Base-by-base conservation (phyloP, 116 monocot genomes). In the Dioscorea cayenensis region DNA sequence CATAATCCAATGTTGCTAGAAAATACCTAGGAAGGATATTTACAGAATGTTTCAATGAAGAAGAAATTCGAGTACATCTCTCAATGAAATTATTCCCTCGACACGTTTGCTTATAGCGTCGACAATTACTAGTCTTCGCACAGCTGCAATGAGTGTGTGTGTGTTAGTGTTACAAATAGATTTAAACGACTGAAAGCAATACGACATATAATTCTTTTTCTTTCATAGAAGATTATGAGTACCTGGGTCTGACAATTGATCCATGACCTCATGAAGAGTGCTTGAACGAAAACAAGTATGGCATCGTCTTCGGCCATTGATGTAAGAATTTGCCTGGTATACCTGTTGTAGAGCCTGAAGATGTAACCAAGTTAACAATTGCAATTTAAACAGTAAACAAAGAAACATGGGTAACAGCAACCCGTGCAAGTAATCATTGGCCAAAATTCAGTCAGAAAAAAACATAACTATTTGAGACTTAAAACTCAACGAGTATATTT, bases 231-330 rank as follows among this genome's bases (percentile, higher is more conserved):
- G 55, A 55, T 16, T 32, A 32, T 32, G 32, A n/a, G 55, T 70
- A 77, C 82, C 82, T 82, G 82, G 73, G 60, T 73, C 21, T 10
- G 73, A 73, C 18, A 82, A 66, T 66, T 51, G 64, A 66, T 70
- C 55, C 65, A 82, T 65, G 49, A 82, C 65, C 25, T 82, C 82
- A 29, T 16, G 60, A 62, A 82, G 59, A 18, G 63, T 52, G 65
- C 36, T 77, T 55, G 77, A 65, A 19, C 58, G 69, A 27, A 66
- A 69, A 64, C 82, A 82, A 27, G 82, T 77, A 36, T 23, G 49
- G 49, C 82, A 77, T 36, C 43, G 55, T 36, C 77, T 77, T 6
- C 63, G 66, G 63, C 80, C 67, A 66, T 5, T 61, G 21, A 18
- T 66, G 49, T 55, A 20, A 43, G 19, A 19, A 72, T 77, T 77